Evolutionary conservation across 306 rosid genomes (phyloP).

Genomic region (Ammopiptanthus mongolicus): DNA sequence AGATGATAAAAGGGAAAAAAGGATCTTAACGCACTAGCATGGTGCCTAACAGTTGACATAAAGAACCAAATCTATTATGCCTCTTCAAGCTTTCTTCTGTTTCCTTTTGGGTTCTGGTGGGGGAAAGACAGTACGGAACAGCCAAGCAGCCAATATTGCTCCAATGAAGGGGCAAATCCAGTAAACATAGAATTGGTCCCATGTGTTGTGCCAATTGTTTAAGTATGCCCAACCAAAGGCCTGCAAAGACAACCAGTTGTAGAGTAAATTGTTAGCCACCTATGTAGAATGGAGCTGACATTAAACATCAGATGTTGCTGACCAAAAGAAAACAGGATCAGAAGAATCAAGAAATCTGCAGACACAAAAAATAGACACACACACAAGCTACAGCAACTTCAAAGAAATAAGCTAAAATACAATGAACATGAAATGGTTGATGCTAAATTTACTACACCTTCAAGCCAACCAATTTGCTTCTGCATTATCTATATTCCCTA

Average conservation of each 20-base stretch:
- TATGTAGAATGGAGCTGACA: not conserved
- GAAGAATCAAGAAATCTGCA: not conserved
- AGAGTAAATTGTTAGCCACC: not conserved
- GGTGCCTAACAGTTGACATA: not conserved
- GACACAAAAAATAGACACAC: not conserved
- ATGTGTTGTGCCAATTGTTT: slow-evolving; percentile 64
- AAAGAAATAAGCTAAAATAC: not conserved
- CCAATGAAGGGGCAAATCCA: slow-evolving; percentile 79
- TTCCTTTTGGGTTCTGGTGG: slow-evolving; percentile 37
- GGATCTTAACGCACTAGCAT: not conserved
- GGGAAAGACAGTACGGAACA: slow-evolving; percentile 57
- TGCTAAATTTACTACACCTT: not conserved
- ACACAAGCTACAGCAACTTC: not conserved
- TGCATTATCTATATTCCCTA: not conserved
- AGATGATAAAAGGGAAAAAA: not conserved
- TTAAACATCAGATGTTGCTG: not conserved
- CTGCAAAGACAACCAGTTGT: slow-evolving; percentile 30
- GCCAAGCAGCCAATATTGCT: slow-evolving; percentile 74
- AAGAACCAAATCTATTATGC: not conserved
- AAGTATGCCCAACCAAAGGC: slow-evolving; percentile 94
- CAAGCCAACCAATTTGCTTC: not conserved
- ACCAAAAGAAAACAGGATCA: not conserved
- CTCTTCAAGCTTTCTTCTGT: slow-evolving; percentile 55
- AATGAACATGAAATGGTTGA: not conserved
- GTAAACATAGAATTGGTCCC: slow-evolving; percentile 87